phyloP scores from a whole-genome alignment of 805 yeast genomes.

The Phaffomyces antillensis region DNA sequence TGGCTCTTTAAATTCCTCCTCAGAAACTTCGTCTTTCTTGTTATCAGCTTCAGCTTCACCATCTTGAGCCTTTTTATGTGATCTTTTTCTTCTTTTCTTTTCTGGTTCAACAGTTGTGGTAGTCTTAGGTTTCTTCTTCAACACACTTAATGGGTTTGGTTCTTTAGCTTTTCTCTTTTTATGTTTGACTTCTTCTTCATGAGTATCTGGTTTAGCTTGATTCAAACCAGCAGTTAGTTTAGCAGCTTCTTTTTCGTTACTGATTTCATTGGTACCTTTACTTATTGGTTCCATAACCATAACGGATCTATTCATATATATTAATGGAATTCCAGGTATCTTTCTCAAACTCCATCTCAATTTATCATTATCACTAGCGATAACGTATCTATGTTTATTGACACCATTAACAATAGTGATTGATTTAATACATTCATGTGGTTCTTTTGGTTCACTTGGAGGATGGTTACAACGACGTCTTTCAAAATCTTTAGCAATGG shows the following conservation, averaged over 20 bases:
- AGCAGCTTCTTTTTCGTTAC: slow-evolving; percentile 45
- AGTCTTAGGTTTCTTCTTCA: slow-evolving; percentile 48
- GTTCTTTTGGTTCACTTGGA: slow-evolving; percentile 51
- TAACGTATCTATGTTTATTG: slow-evolving; percentile 86
- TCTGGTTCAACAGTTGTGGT: slow-evolving; percentile 5
- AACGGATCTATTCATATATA: slow-evolving; percentile 84
- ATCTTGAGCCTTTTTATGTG: slow-evolving; percentile 14
- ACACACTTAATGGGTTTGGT: slow-evolving; percentile 88
- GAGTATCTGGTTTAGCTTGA: slow-evolving; percentile 48
- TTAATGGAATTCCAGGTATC: slow-evolving; percentile 84
- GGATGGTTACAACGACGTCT: slow-evolving; percentile 90
- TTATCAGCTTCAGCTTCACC: slow-evolving; percentile 1
- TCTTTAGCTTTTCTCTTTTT: slow-evolving; percentile 61
- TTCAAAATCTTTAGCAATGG: slow-evolving; percentile 74
- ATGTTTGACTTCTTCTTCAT: slow-evolving; percentile 19
- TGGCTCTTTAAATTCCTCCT: background rate
- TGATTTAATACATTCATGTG: slow-evolving; percentile 69
- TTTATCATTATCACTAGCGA: slow-evolving; percentile 70
- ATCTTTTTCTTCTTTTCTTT: slow-evolving; percentile 18
- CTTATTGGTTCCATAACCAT: slow-evolving; percentile 95
- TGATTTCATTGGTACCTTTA: slow-evolving; percentile 50
- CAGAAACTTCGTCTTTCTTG: background rate
- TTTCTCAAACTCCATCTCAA: slow-evolving; percentile 63
- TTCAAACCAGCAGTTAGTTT: slow-evolving; percentile 80
- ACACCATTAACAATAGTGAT: slow-evolving; percentile 63